phyloP scores from a whole-genome alignment of 1,139 yeast genomes.

The Pichia sp. region DNA sequence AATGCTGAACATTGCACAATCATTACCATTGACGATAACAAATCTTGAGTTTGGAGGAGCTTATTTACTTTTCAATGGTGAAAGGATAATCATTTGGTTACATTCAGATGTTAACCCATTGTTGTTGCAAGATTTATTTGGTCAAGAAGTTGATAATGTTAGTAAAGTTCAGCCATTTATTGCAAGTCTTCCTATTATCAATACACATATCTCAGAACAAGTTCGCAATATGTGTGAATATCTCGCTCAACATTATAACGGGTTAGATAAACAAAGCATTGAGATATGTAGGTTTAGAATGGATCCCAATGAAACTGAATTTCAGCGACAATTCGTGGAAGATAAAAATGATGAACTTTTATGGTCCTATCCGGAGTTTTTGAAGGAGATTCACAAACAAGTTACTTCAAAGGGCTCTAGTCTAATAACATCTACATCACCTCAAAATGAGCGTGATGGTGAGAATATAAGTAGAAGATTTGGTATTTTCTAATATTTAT shows the following conservation, averaged over 20 bases:
- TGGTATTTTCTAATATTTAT: conserved; percentile 15
- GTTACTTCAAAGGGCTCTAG: conserved; percentile 40
- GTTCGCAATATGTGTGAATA: conserved; percentile 53
- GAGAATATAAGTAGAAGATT: conserved; percentile 13
- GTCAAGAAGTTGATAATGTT: conserved; percentile 39
- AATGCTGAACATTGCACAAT: conserved; percentile 35
- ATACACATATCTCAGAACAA: conserved; percentile 63
- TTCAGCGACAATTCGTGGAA: conserved; percentile 60
- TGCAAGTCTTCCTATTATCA: conserved; percentile 62
- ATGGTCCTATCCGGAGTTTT: conserved; percentile 51
- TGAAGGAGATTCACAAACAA: conserved; percentile 53
- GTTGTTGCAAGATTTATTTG: conserved; percentile 69
- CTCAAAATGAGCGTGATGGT: conserved; percentile 9
- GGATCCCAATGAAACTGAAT: conserved; percentile 55
- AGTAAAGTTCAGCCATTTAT: conserved; percentile 39
- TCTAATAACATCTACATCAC: neutral
- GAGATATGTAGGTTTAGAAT: conserved; percentile 59
- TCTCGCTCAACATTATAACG: conserved; percentile 39
- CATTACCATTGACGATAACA: conserved; percentile 39
- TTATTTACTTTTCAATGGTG: conserved; percentile 69
- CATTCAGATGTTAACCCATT: conserved; percentile 64
- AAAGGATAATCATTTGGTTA: conserved; percentile 55
- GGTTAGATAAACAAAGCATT: conserved; percentile 36
- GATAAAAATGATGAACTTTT: conserved; percentile 55
- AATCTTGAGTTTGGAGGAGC: conserved; percentile 64